These are phyloP conservation scores for Xylariaceae sp. DNA, from an alignment of 2,329 filamentous ascomycete genomes.

Conservation along the genomic window DNA sequence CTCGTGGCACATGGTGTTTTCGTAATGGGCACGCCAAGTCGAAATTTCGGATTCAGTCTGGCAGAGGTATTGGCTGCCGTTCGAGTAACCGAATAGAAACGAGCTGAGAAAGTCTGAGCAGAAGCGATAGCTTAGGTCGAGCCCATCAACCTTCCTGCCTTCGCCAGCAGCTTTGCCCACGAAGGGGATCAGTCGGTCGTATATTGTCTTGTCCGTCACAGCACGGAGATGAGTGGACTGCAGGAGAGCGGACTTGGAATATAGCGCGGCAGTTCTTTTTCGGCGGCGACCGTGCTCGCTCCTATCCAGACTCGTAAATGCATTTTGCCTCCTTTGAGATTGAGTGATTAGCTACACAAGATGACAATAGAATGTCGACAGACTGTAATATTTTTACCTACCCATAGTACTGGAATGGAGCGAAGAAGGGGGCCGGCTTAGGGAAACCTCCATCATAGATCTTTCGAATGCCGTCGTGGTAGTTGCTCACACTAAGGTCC, in stretches of 20 bases:
- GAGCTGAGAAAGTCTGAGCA: constrained; percentile 8
- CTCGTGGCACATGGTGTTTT: constrained; percentile 7
- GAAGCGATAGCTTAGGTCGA: constrained; percentile 5
- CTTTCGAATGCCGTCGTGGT: constrained; percentile 16
- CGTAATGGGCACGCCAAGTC: constrained; percentile 8
- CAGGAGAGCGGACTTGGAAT: constrained; percentile 14
- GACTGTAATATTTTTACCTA: neutral
- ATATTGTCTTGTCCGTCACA: neutral
- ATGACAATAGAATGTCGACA: neutral
- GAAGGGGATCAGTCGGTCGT: neutral
- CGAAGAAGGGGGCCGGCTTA: constrained; percentile 12
- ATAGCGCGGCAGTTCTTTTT: neutral
- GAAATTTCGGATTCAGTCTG: neutral
- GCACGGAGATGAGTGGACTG: neutral
- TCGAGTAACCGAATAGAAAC: constrained; percentile 14
- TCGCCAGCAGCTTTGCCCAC: neutral
- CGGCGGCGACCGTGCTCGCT: neutral
- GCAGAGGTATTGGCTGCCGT: constrained; percentile 1
- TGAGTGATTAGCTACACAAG: too few relatives aligned
- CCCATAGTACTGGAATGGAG: constrained; percentile 11
- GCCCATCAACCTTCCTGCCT: neutral
- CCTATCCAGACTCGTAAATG: neutral
- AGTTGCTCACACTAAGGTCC: constrained; percentile 18
- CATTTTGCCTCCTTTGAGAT: neutral
- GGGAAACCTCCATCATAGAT: constrained; percentile 15